A percentile compares a stretch with the other conserved stretches of the same genome.
These are phyloP conservation scores for Aspergillus versicolor DNA, from an alignment of 2,329 filamentous ascomycete species.

Conservation along the genomic window DNA sequence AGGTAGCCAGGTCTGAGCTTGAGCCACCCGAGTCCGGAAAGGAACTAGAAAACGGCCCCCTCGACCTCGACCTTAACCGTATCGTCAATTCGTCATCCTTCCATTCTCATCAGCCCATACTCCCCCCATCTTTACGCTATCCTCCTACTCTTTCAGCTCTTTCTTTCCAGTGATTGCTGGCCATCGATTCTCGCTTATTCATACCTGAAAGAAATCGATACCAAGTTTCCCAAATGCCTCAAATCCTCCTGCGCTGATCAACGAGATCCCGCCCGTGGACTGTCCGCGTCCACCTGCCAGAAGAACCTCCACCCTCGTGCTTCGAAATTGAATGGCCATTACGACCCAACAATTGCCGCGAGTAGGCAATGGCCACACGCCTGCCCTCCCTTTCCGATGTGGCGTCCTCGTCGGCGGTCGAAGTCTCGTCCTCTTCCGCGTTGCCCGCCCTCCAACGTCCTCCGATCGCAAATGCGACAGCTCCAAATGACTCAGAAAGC, in stretches of 20 bases:
- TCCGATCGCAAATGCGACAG: conserved; percentile 8
- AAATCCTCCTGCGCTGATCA: conserved; percentile 2
- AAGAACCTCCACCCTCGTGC: conserved; percentile 2
- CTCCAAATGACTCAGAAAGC: conserved; percentile 12
- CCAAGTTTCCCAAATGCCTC: conserved; percentile 2
- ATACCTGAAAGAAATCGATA: neutral
- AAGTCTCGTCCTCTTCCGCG: conserved; percentile 14
- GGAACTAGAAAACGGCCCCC: neutral
- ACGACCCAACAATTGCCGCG: conserved; percentile 22
- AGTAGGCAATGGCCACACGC: conserved; percentile 37
- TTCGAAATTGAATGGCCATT: conserved; percentile 28
- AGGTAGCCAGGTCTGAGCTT: neutral
- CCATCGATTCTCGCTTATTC: neutral
- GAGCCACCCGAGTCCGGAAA: neutral
- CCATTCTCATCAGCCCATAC: neutral
- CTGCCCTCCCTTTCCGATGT: conserved; percentile 28
- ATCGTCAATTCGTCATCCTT: conserved; percentile 10
- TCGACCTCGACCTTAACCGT: neutral
- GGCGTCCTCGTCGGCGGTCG: conserved; percentile 25
- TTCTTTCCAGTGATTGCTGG: neutral
- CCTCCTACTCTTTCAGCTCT: neutral
- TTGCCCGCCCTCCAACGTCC: conserved; percentile 5
- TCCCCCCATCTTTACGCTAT: conserved; percentile 3
- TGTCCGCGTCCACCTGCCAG: conserved; percentile 3
- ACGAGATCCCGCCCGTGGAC: conserved; percentile 11